Evolutionary conservation across 805 yeast genomes (phyloP), one percentile per base, ranked within the genome.

Genomic region (Starmerella sp.): DNA sequence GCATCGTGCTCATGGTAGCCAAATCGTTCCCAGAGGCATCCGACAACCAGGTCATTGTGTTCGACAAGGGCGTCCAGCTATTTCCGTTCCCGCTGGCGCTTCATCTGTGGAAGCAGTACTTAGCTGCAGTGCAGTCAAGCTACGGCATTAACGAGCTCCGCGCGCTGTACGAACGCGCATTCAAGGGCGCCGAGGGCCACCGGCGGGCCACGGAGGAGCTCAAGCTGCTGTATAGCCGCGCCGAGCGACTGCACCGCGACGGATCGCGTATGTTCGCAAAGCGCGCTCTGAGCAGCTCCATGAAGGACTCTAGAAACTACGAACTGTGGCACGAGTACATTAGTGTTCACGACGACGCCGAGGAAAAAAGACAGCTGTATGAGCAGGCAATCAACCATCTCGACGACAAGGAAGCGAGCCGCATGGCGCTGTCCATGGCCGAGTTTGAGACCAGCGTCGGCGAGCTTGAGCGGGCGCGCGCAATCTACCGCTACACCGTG

Each of bases 381-480:
- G 77, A 78, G 56, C 69, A 71, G 31, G 84, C 86, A 2, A 65
- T 83, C 32, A 73, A 72, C 28, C 63, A 64, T 2, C 67, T 82
- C 32, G 73, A 83, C 8, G 71, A 76, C 35, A 66, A 68, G 4
- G 70, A 65, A 28, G 69, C 76, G 1, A 67, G 75, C 2, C 63
- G 66, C 22, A 67, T 86, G 50, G 70, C 81, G 5, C 60, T 74
- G 8, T 75, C 76, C 2, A 86, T 84, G 66, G 70, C 64, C n/a
- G 50, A 44, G 6, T 62, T 81, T 51, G 97, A 91, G 67, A 65
- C 69, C 4, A 60, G 63, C 17, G 66, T 76, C 7, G 75, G 76
- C 3, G 86, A 87, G 58, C 65, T 71, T 15, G 71, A 67, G 5
- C 70, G 96, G 50, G 88, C 81, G 0, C 75, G 96, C 51, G 80